These are phyloP conservation scores for Arachnopeziza araneosa DNA, from an alignment of 2,329 filamentous ascomycete species.

Conservation along the genomic window DNA sequence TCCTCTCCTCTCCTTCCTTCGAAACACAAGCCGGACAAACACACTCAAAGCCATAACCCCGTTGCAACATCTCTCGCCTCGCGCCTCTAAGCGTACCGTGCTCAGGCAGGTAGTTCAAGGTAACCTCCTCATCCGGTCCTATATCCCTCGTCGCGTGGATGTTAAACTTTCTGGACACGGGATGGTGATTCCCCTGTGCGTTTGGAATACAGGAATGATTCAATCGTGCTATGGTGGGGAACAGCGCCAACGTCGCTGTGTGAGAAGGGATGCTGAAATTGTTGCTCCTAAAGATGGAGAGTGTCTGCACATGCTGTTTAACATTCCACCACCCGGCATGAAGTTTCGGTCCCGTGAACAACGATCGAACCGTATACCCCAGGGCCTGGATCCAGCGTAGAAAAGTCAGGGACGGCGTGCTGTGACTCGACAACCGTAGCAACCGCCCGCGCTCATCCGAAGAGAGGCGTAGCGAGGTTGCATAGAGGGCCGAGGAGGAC, in stretches of 20 bases:
- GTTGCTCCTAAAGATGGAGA: slow-evolving; percentile 26
- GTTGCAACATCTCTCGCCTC: slow-evolving; percentile 10
- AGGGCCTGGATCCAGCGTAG: slow-evolving; percentile 12
- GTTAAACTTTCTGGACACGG: slow-evolving; percentile 15
- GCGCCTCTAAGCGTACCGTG: slow-evolving; percentile 4
- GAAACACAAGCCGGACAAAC: slow-evolving; percentile 19
- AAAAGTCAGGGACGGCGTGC: slow-evolving; percentile 4
- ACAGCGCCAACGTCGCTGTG: slow-evolving; percentile 13
- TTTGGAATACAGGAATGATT: slow-evolving; percentile 27
- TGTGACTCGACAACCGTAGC: slow-evolving; percentile 11
- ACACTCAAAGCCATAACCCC: slow-evolving; percentile 21
- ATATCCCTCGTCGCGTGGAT: slow-evolving; percentile 23
- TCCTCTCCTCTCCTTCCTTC: slow-evolving; percentile 8
- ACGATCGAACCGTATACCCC: slow-evolving; percentile 8
- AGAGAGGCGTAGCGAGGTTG: slow-evolving; percentile 10
- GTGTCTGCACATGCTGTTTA: slow-evolving; percentile 8
- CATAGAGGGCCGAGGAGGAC: slow-evolving; percentile 8
- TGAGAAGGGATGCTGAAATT: slow-evolving; percentile 15
- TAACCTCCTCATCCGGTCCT: slow-evolving; percentile 18
- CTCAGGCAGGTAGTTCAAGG: slow-evolving; percentile 19
- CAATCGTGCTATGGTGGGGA: slow-evolving; percentile 19
- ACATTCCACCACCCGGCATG: neutral
- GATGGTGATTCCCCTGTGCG: slow-evolving; percentile 24
- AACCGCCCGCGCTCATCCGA: slow-evolving; percentile 6
- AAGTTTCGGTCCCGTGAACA: neutral